phyloP scores from a whole-genome alignment of 2,329 filamentous ascomycete species.

The Botrytis cinerea region DNA sequence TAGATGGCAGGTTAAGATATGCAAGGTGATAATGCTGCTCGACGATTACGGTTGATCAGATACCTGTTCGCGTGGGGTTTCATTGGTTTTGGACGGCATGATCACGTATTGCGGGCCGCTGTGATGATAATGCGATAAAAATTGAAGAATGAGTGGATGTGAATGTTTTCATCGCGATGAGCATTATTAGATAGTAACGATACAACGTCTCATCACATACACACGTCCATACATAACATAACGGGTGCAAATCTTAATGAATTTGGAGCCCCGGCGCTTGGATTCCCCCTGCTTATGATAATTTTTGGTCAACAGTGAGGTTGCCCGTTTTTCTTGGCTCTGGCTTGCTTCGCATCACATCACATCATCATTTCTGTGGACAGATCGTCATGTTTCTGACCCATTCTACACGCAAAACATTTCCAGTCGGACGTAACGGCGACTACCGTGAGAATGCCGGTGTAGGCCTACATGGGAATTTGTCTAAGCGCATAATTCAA shows the following conservation, averaged over 20 bases:
- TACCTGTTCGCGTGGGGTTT: not conserved
- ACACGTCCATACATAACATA: not conserved
- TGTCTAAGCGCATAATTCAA: not conserved
- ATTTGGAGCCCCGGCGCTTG: not conserved
- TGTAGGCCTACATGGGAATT: not conserved
- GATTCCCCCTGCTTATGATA: not conserved
- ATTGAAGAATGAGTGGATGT: conserved; percentile 1
- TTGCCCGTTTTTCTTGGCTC: conserved; percentile 5
- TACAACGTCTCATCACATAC: not conserved
- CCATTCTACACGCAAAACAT: not conserved
- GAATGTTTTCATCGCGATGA: not conserved
- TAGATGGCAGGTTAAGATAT: not conserved
- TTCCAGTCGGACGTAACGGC: conserved; percentile 5
- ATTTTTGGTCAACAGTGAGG: conserved; percentile 1
- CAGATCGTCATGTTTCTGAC: not conserved
- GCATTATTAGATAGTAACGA: not conserved
- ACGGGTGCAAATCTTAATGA: not conserved
- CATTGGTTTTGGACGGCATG: not conserved
- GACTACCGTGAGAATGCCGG: not conserved
- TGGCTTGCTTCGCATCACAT: not conserved
- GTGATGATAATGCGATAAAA: not conserved
- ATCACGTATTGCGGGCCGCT: not conserved
- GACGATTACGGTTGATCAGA: conserved; percentile 6
- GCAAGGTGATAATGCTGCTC: conserved; percentile 11
- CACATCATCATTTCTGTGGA: not conserved